Percentiles rank a stretch among this genome's conserved stretches.
These are phyloP conservation scores for Paratinospora sagittata DNA, from an alignment of 164 flowering plant genomes.

Conservation along the genomic window DNA sequence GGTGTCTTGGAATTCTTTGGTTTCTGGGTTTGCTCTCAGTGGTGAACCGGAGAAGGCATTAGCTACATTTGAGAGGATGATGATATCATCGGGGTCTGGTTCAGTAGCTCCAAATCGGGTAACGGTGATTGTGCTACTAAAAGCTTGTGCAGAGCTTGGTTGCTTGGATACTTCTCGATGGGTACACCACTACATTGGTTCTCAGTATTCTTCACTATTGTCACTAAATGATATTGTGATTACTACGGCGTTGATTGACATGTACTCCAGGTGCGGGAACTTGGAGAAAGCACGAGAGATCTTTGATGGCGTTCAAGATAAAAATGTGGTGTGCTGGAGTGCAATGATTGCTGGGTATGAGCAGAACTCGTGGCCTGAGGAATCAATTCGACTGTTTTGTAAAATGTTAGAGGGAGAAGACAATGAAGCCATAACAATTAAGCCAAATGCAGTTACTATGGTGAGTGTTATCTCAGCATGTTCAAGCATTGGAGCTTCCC, in stretches of 20 bases:
- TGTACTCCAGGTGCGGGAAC: conserved; percentile 25
- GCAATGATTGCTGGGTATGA: conserved; percentile 30
- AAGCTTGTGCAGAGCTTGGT: conserved; percentile 23
- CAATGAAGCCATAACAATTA: neutral
- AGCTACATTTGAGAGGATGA: conserved; percentile 17
- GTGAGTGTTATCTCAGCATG: conserved; percentile 26
- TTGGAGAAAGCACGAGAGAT: conserved; percentile 17
- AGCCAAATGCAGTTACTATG: conserved; percentile 26
- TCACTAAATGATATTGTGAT: conserved; percentile 13
- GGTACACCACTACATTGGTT: conserved; percentile 12
- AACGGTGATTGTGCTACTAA: conserved; percentile 17
- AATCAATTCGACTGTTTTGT: conserved; percentile 21
- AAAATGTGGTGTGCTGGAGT: conserved; percentile 32
- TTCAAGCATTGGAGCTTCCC: conserved; percentile 22
- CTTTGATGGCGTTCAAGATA: conserved; percentile 17
- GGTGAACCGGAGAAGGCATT: conserved; percentile 18
- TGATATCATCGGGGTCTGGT: conserved; percentile 11
- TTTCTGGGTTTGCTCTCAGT: conserved; percentile 20
- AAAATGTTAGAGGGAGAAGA: conserved; percentile 19
- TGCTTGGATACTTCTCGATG: conserved; percentile 12
- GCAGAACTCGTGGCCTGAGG: conserved; percentile 15
- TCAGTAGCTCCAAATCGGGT: conserved; percentile 17
- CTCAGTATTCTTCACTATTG: conserved; percentile 7
- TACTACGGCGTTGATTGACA: conserved; percentile 25
- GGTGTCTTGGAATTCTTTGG: conserved; percentile 27